Evolutionary conservation across 75 land plant genomes (phyloP), one percentile per base, ranked within the genome.

Genomic region (Ceratopteris richardii): DNA sequence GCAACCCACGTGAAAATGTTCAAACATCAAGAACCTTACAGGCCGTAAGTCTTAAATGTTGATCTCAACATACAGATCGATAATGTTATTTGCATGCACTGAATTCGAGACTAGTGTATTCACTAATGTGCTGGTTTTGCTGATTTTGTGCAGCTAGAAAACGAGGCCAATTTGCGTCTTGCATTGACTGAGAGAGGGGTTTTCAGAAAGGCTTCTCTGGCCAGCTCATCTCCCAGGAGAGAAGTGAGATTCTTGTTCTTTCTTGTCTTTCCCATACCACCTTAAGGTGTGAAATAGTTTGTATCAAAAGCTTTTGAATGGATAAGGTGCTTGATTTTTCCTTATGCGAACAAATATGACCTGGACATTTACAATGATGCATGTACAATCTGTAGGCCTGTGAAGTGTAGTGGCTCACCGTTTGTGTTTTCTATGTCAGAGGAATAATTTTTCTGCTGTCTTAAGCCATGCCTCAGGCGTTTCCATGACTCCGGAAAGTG

Each of bases 401-500:
- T n/a, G n/a, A n/a, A n/a, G n/a, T n/a, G n/a, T n/a, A n/a, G n/a
- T n/a, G n/a, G n/a, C n/a, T n/a, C n/a, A n/a, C n/a, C n/a, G n/a
- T n/a, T n/a, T n/a, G n/a, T n/a, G n/a, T n/a, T n/a, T n/a, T n/a
- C n/a, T n/a, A n/a, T n/a, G n/a, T n/a, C 73, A 70, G 73, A 70
- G 57, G 47, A 57, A 22, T 19, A 48, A 30, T 50, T 10, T 54
- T 10, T 44, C 62, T 19, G 57, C 37, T 29, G 33, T 62, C 16
- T n/a, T 46, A 44, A 52, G 36, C n/a, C 57, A 25, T 44, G 24
- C 43, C 19, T 42, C 47, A 29, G 68, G 69, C 3, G 54, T 40
- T 1, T 21, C 29, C 44, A 58, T 68, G n/a, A 64, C 67, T 31
- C 62, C 67, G 26, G 73, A 70, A 46, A 64, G 73, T 70, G 56